phyloP scores from a whole-genome alignment of 192 early-diverging fungal genomes.

The Podila clonocystis region DNA sequence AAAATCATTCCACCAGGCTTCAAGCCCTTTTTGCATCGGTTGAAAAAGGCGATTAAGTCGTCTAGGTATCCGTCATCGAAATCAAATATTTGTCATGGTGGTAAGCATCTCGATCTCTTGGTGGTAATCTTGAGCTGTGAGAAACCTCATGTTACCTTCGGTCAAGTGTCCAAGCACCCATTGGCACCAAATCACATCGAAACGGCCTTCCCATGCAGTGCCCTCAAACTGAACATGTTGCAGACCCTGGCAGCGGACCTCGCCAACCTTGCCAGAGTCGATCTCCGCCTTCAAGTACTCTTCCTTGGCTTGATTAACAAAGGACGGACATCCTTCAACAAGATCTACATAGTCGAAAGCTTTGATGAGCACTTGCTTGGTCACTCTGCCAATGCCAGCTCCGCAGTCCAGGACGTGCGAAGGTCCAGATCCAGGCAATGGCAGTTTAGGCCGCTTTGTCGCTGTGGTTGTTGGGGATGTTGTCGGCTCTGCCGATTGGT shows the following conservation, averaged over 20 bases:
- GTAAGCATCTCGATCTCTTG: no score
- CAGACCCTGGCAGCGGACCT: conserved; percentile 80
- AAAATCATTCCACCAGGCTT: conserved; percentile 83
- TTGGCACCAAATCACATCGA: conserved; percentile 98
- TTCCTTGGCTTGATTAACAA: conserved; percentile 77
- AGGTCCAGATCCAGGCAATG: conserved; percentile 37
- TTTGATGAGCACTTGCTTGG: conserved; percentile 82
- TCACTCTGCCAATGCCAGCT: conserved; percentile 95
- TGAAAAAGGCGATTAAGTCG: conserved; percentile 86
- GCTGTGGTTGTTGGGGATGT: conserved; percentile 1
- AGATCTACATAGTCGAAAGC: conserved; percentile 90
- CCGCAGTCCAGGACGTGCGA: conserved; percentile 83
- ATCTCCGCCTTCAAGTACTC: conserved; percentile 70
- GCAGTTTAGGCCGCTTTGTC: conserved; percentile 22
- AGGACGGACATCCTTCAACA: conserved; percentile 85
- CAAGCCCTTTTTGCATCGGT: conserved; percentile 76
- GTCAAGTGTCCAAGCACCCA: conserved; percentile 97
- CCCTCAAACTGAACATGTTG: conserved; percentile 73
- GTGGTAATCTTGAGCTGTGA: neutral
- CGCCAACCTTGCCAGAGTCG: conserved; percentile 62
- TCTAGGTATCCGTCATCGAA: conserved; percentile 49
- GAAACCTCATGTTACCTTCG: conserved; percentile 65
- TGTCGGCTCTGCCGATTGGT: conserved; percentile 3
- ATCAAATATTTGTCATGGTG: neutral
- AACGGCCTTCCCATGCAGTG: conserved; percentile 68